These are phyloP conservation scores for Decorospora gaudefroyi DNA, from an alignment of 2,329 filamentous ascomycete genomes.

Conservation along the genomic window DNA sequence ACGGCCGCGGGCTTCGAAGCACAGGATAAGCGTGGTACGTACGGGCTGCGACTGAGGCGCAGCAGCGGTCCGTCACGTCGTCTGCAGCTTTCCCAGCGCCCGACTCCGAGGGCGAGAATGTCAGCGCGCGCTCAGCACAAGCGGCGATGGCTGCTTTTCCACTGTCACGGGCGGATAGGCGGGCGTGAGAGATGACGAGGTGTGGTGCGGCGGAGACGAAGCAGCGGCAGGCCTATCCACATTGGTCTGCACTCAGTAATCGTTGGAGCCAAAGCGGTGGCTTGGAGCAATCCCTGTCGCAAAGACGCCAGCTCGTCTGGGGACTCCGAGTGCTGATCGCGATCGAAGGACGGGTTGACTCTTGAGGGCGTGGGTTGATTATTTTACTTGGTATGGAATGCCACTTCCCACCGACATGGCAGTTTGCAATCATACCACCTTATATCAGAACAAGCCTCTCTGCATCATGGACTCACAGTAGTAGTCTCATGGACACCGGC, in stretches of 20 bases:
- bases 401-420: no score
- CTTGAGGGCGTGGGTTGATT: no score
- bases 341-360: constrained; percentile 15
- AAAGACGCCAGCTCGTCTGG: constrained; percentile 13
- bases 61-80: constrained; percentile 20
- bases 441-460: no score
- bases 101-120: constrained; percentile 11
- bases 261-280: constrained; percentile 39
- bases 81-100: constrained; percentile 7
- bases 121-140: constrained; percentile 5
- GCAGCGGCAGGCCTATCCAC: constrained; percentile 26
- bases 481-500: constrained; percentile 3
- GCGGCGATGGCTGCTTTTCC: constrained; percentile 23
- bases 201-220: constrained; percentile 26
- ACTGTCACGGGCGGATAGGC: constrained; percentile 19
- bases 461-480: constrained; percentile 5
- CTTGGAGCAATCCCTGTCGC: constrained; percentile 34
- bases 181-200: constrained; percentile 30
- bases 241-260: constrained; percentile 28
- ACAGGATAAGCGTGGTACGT: constrained; percentile 22
- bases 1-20: constrained; percentile 16
- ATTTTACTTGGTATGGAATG: no score
- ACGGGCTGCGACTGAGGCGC: constrained; percentile 16
- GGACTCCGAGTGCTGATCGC: constrained; percentile 9
- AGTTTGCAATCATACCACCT: no score